Base-by-base conservation (phyloP, 345 rosid species). In the Lepidium aucheri region DNA sequence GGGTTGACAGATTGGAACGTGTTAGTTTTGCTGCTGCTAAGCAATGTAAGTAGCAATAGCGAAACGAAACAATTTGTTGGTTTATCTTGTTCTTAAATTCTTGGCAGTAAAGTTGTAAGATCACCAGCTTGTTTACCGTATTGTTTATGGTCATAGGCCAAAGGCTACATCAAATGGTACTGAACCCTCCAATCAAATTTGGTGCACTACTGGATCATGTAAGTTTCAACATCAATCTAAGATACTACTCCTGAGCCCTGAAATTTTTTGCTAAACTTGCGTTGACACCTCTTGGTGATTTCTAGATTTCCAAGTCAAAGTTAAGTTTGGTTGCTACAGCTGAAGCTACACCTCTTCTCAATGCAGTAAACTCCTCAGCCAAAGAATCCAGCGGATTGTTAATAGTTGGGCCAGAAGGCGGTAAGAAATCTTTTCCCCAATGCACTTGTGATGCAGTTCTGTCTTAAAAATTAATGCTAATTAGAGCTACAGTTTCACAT, bases 371-470 rank as follows among this genome's bases (percentile, higher is more conserved):
- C 56, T 80, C 86, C 32, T 40, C 74, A 9, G 67, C 70, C 54
- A 77, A 67, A 33, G 89, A 83, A 72, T 33, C 85, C 12, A 78
- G 82, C 57, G 92, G 96, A 67, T 42, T 89, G 36, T 78, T 86
- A 56, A 78, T 86, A 28, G 78, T 90, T 62, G 89, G 96, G 73
- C 96, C 97, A 52, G 97, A 90, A 78, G 98, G 98, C 20, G 97
- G 97, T 90, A 71, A 73, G 78, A 20, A 39, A 53, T 8, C 13
- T 2, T 51, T 6, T 16, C 61, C 42, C 15, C 11, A 15, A 22
- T 65, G 41, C 46, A 26, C 17, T 10, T 53, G 4, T 28, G 32
- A 13, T 60, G 39, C 43, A 32, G 1, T 42, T 52, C 7, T 32
- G 53, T 34, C 22, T 4, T 61, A 64, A 38, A 38, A 38, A 13